Base-by-base conservation (phyloP, 768 basidiomycete genomes). In the Chlorophyllum brunneum region DNA sequence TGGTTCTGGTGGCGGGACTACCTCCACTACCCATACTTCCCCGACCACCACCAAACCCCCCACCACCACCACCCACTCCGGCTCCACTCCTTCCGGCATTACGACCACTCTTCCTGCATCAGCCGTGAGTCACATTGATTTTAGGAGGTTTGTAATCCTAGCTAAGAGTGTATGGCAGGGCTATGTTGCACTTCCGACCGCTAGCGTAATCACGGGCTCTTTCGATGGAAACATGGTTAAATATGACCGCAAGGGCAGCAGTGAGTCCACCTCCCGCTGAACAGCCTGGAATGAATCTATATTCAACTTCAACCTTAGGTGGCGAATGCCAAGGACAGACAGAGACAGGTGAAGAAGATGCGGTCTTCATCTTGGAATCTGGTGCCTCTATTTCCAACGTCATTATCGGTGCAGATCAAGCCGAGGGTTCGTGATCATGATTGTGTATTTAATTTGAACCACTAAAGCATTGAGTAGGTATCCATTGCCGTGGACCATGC, bases 351-450 rank as follows among this genome's bases (percentile, higher is more conserved):
- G 64, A 65, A 50, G 62, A 40, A 10, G 63, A 64, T 33, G 64
- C 64, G 6, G 64, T 65, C 24, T 65, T 65, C 48, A 64, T 65
- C 44, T 46, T 65, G 33, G 48, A 64, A 53, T 46, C 64, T 39
- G 63, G 64, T 16, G 64, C 63, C 11, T 63, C 61, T 5, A 64
- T 65, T 38, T 65, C 64, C 11, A 65, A 65, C 38, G 62, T 65
- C 23, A 64, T 65, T 30, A 65, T 65, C 18, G 64, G 64, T 20
- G 60, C 61, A 40, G 59, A 58, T 33, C 64, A 65, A 54, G 63
- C 64, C 36, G 64, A 65, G 51, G 64, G 63, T 63, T 10, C 23
- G 53, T 39, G 29, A 2, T 31, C 10, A 31, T 11, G 5, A 33
- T 26, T 20, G 18, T 23, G 5, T 15, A 9, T 38, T n/a, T 11